Percentiles rank a stretch among this genome's conserved stretches.
Conservation (phyloP, 1,284 basidiomycete genomes). For the Inonotus obliquus region DNA sequence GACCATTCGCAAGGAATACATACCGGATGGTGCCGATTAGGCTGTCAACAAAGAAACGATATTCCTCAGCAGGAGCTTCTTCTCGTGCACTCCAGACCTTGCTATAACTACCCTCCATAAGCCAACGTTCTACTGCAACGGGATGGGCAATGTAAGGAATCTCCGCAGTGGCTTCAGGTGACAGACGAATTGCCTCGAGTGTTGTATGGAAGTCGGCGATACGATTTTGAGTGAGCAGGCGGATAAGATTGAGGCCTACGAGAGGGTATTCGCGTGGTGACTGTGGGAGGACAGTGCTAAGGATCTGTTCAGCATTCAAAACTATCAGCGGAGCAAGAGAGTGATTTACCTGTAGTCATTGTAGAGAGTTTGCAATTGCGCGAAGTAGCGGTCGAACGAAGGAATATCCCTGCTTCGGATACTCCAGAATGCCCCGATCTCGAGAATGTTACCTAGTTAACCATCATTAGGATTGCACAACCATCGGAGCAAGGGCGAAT, state of each 20-base stretch:
- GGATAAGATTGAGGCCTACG: slow-evolving; percentile 90
- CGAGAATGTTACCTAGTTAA: slow-evolving; percentile 81
- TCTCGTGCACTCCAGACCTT: slow-evolving; percentile 96
- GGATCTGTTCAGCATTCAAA: background rate
- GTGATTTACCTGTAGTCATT: slow-evolving; percentile 67
- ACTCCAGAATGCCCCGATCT: slow-evolving; percentile 93
- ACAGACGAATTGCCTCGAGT: slow-evolving; percentile 88
- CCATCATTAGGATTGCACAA: slow-evolving; percentile 16
- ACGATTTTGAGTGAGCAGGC: slow-evolving; percentile 91
- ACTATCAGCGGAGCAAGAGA: background rate
- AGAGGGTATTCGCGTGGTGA: slow-evolving; percentile 87
- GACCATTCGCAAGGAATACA: slow-evolving; percentile 19
- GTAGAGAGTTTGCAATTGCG: slow-evolving; percentile 91
- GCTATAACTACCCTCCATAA: slow-evolving; percentile 98
- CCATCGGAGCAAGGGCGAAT: background rate
- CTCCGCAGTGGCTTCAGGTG: slow-evolving; percentile 63
- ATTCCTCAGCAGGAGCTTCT: slow-evolving; percentile 83
- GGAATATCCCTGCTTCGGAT: slow-evolving; percentile 85
- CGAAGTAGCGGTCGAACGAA: slow-evolving; percentile 93
- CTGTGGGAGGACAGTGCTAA: slow-evolving; percentile 66
- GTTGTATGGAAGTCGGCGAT: slow-evolving; percentile 99
- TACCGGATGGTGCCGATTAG: slow-evolving; percentile 91
- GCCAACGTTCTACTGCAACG: slow-evolving; percentile 90
- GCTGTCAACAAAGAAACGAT: slow-evolving; percentile 86
- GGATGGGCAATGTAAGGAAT: slow-evolving; percentile 84